phyloP scores from a whole-genome alignment of 495 filamentous ascomycete species.

The Lindgomyces ingoldianus region DNA sequence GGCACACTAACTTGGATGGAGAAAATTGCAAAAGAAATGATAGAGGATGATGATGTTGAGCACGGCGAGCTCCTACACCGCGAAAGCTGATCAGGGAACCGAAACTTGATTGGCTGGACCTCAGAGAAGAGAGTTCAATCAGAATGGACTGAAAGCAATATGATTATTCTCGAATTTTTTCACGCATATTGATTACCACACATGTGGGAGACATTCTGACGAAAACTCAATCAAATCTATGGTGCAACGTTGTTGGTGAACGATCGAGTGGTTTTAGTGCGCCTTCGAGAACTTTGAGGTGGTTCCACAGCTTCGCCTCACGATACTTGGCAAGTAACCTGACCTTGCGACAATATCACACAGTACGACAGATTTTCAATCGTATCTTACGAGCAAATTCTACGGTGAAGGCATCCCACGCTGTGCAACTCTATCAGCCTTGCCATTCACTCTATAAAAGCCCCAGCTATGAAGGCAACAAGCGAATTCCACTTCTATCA shows the following conservation, averaged over 20 bases:
- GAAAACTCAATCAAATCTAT: background rate
- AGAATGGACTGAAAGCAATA: background rate
- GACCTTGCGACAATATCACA: background rate
- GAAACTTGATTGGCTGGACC: background rate
- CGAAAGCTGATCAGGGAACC: background rate
- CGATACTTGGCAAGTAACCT: too few species aligned
- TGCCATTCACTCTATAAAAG: background rate
- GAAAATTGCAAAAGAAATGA: background rate
- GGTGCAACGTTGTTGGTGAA: background rate
- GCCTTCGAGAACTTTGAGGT: background rate
- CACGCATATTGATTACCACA: background rate
- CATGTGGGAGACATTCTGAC: background rate
- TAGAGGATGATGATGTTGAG: background rate
- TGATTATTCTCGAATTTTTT: background rate
- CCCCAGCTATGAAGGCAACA: background rate
- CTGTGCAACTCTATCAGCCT: background rate
- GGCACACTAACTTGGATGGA: background rate
- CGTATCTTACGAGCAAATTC: background rate
- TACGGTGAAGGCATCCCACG: background rate
- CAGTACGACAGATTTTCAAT: background rate
- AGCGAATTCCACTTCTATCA: background rate
- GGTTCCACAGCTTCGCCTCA: too few species aligned
- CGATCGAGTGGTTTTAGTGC: background rate
- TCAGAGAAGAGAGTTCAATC: background rate
- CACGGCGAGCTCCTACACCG: background rate